Evolutionary conservation across 1,139 yeast genomes (phyloP), one percentile per base, ranked within the genome.

Genomic region (Arxiozyma bovina): DNA sequence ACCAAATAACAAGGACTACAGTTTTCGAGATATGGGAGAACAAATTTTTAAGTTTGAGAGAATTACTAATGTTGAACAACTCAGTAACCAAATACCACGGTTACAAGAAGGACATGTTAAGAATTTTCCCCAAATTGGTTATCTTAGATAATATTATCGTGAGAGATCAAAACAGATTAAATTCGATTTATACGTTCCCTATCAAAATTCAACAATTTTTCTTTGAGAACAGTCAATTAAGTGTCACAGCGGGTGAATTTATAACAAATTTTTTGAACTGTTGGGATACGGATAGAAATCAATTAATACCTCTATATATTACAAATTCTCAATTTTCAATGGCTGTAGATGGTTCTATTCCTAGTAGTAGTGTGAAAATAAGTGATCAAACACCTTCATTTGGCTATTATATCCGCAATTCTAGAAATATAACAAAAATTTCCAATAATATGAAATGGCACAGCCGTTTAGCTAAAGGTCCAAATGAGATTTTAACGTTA

Each of bases 291-390:
- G 83, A 87, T 67, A 76, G 99, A 58, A 68, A 76, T 17, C 91
- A 85, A 54, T 74, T 93, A 51, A 69, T 85, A 70, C 78, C 79
- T 45, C 74, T 93, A 45, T 93, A 93, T 67, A 90, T 94, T 56
- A 80, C 80, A 52, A 86, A 85, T 63, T 89, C 97, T 0, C 90
- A 87, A 65, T 91, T 93, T 64, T 89, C 97, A 1, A 70, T 87
- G 69, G 83, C 74, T 63, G 79, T 76, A 54, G 81, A 73, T 67
- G 76, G 75, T 62, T 65, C 74, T 11, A 74, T 78, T 7, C 79
- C 81, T 51, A 69, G 77, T 48, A 62, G 74, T 18, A 63, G 68
- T 12, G 75, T 77, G 1, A 74, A 77, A 53, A 70, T 76, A 50
- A 63, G 75, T 12, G 67, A 69, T 52, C 68, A 70, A 48, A 61